These are phyloP conservation scores for Salix viminalis DNA, from an alignment of 345 rosid genomes.

Conservation along the genomic window DNA sequence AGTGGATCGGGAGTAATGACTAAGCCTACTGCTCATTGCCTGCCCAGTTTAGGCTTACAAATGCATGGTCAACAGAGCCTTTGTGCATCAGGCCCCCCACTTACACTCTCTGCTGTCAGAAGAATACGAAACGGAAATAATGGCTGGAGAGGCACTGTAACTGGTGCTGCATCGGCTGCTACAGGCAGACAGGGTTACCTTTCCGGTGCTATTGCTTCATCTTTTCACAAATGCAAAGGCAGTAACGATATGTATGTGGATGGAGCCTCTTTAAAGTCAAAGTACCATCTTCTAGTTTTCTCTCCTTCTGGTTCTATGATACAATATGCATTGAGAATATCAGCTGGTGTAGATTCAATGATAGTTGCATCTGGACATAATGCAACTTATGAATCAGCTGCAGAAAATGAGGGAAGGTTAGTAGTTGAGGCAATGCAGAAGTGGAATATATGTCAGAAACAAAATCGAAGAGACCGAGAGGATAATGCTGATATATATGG, in stretches of 20 bases:
- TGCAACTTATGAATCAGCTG: conserved; percentile 40
- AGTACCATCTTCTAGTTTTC: conserved; percentile 71
- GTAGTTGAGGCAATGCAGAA: conserved; percentile 69
- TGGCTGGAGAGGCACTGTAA: conserved; percentile 80
- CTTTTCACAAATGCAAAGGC: conserved; percentile 63
- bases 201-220: conserved; percentile 68
- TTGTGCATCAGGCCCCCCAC: conserved; percentile 49
- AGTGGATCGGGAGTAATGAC: conserved; percentile 24
- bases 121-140: conserved; percentile 73
- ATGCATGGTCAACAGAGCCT: conserved; percentile 32
- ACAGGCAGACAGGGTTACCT: conserved; percentile 63
- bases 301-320: conserved; percentile 78
- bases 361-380: conserved; percentile 29
- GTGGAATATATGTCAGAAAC: conserved; percentile 81
- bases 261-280: conserved; percentile 34
- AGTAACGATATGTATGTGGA: conserved; percentile 23
- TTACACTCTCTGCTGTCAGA: conserved; percentile 66
- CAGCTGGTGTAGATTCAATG: conserved; percentile 35
- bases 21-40: conserved; percentile 40
- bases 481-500: conserved; percentile 82
- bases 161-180: conserved; percentile 83
- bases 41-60: conserved; percentile 29
- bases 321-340: conserved; percentile 53
- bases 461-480: conserved; percentile 61
- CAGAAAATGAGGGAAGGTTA: conserved; percentile 63